phyloP scores from a whole-genome alignment of 306 rosid genomes.

The Inga laurina region DNA sequence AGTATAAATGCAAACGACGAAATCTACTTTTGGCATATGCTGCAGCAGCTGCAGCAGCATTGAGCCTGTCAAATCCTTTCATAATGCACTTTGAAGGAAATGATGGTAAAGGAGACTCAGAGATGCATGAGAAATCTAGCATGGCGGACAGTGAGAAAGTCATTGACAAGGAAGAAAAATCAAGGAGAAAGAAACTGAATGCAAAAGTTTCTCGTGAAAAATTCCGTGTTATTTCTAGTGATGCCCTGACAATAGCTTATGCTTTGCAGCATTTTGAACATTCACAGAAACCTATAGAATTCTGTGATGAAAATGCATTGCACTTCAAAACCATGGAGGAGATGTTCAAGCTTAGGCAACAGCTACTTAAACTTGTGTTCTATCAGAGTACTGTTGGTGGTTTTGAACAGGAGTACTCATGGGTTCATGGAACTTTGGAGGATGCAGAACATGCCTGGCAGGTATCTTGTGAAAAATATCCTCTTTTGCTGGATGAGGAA shows the following conservation, averaged over 20 bases:
- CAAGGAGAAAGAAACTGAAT: slow-evolving; percentile 61
- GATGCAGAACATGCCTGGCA: slow-evolving; percentile 71
- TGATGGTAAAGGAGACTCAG: slow-evolving; percentile 44
- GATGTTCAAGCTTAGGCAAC: slow-evolving; percentile 87
- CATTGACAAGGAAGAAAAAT: slow-evolving; percentile 52
- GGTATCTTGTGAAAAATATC: slow-evolving; percentile 54
- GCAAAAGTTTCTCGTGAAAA: slow-evolving; percentile 63
- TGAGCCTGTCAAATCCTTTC: slow-evolving; percentile 88
- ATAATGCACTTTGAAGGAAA: slow-evolving; percentile 64
- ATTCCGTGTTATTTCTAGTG: slow-evolving; percentile 69
- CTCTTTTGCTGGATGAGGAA: slow-evolving; percentile 73
- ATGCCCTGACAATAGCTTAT: slow-evolving; percentile 73
- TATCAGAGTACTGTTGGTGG: slow-evolving; percentile 46
- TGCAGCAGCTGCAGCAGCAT: slow-evolving; percentile 82
- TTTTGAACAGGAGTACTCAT: slow-evolving; percentile 57
- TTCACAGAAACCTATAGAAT: slow-evolving; percentile 49
- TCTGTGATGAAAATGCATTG: slow-evolving; percentile 69
- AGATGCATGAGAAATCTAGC: slow-evolving; percentile 38
- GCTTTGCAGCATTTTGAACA: slow-evolving; percentile 83
- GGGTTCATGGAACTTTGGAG: slow-evolving; percentile 65
- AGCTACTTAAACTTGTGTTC: slow-evolving; percentile 72
- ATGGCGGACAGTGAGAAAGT: slow-evolving; percentile 34
- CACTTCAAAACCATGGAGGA: slow-evolving; percentile 93
- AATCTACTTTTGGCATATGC: slow-evolving; percentile 75
- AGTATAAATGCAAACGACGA: slow-evolving; percentile 47